A percentile compares a stretch with the other conserved stretches of the same genome.
phyloP scores from a whole-genome alignment of 208 protist species.

The Porcisia hertigi region DNA sequence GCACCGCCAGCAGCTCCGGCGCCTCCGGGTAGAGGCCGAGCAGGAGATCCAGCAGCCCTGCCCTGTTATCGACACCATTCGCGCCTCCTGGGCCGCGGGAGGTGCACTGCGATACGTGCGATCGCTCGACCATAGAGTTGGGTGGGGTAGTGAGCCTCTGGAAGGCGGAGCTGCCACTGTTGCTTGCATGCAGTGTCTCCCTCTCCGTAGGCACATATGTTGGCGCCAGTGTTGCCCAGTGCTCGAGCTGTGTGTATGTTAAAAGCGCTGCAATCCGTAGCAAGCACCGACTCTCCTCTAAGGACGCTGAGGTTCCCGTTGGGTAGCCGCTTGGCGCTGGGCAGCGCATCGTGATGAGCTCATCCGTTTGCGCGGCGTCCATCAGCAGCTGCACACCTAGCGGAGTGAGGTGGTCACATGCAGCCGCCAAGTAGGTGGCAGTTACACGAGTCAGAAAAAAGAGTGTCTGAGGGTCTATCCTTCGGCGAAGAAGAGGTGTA shows the following conservation, averaged over 20 bases:
- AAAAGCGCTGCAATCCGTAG: slow-evolving; percentile 18
- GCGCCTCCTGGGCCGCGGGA: background rate
- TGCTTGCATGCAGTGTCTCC: background rate
- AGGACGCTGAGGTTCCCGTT: background rate
- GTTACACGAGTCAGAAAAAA: slow-evolving; percentile 10
- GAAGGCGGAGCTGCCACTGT: background rate
- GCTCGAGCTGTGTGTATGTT: background rate
- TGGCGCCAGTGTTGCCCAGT: background rate
- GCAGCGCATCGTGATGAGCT: slow-evolving; percentile 4
- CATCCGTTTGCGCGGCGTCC: background rate
- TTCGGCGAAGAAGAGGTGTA: background rate
- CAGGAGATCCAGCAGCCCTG: slow-evolving; percentile 19
- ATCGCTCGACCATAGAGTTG: background rate
- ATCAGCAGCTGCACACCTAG: slow-evolving; percentile 5
- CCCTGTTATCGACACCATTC: background rate
- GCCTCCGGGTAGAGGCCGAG: slow-evolving; percentile 12
- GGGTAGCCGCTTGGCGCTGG: background rate
- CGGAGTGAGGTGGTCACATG: slow-evolving; percentile 3
- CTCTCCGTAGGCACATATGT: background rate
- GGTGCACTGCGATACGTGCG: background rate
- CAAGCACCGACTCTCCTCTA: slow-evolving; percentile 19
- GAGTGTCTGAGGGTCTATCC: slow-evolving; percentile 2
- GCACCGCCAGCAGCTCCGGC: slow-evolving; percentile 6
- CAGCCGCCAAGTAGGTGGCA: slow-evolving; percentile 1
- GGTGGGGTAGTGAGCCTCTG: background rate